These are phyloP conservation scores for Anastatica hierochuntica DNA, from an alignment of 345 rosid species.

Conservation along the genomic window DNA sequence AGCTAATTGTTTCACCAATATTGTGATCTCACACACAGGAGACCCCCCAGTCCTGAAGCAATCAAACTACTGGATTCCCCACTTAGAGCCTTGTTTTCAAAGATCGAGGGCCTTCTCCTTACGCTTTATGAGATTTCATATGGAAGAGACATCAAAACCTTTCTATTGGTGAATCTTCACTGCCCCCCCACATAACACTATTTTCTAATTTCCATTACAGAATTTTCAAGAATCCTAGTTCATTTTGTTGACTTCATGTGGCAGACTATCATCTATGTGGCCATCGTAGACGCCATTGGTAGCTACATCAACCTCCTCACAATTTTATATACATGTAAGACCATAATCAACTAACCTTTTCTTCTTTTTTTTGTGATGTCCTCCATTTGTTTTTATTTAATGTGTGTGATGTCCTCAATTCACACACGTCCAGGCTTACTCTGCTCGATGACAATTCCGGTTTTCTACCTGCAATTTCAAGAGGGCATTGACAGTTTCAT, in stretches of 20 bases:
- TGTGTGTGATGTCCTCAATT: neutral
- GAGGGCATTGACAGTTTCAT: conserved; percentile 6
- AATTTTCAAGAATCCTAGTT: neutral
- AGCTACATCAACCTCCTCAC: conserved; percentile 14
- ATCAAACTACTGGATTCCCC: conserved; percentile 1
- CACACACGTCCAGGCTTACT: conserved; percentile 4
- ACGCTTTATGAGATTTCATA: conserved; percentile 11
- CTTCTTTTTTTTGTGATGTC: neutral
- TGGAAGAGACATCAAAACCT: conserved; percentile 14
- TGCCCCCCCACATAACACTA: neutral
- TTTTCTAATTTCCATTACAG: conserved; percentile 4
- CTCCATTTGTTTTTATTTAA: neutral
- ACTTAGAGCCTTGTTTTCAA: conserved; percentile 1
- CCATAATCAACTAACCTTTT: too few relatives aligned
- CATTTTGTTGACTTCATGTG: conserved; percentile 1
- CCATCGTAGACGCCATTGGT: conserved; percentile 12
- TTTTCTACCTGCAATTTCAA: conserved; percentile 7
- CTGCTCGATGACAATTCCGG: conserved; percentile 15
- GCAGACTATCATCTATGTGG: conserved; percentile 15
- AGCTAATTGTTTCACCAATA: neutral
- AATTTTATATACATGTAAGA: conserved; percentile 16
- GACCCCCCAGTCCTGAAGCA: conserved; percentile 21
- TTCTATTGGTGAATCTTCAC: conserved; percentile 10
- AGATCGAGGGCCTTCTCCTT: neutral
- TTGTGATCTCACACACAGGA: conserved; percentile 1